Percentiles rank a stretch among this genome's conserved stretches.
phyloP scores from a whole-genome alignment of 164 flowering plant genomes.

The Cinnamomum micranthum region DNA sequence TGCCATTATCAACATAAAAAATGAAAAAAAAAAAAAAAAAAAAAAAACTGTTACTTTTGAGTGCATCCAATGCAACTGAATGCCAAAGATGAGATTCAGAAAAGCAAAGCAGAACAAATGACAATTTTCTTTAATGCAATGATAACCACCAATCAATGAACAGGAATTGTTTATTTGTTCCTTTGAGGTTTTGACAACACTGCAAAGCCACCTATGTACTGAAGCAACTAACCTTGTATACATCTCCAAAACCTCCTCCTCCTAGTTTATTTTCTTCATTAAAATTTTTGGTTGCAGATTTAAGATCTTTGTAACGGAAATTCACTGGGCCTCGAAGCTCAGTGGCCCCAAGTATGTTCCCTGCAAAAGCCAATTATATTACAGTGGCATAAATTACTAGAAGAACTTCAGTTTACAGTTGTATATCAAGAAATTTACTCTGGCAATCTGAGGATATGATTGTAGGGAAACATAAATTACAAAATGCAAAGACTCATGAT shows the following conservation, averaged over 20 bases:
- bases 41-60: not conserved
- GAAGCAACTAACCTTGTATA: conserved; percentile 44
- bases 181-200: not conserved
- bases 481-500: too few relatives aligned
- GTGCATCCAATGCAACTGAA: not conserved
- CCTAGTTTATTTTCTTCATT: conserved; percentile 51
- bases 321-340: conserved; percentile 50
- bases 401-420: too few relatives aligned
- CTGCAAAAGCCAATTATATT: conserved; percentile 5
- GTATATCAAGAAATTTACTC: too few relatives aligned
- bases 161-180: not conserved
- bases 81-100: not conserved
- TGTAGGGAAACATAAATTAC: too few relatives aligned
- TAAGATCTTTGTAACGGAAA: conserved; percentile 42
- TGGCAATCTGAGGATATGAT: too few relatives aligned
- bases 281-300: conserved; percentile 43
- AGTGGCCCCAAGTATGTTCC: conserved; percentile 15
- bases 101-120: not conserved
- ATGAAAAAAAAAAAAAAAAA: too few relatives aligned
- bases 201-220: not conserved
- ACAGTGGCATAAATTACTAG: not conserved
- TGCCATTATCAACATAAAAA: conserved; percentile 11
- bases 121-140: not conserved
- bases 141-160: not conserved
- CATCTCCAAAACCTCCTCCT: conserved; percentile 62